Conservation (phyloP, 2,329 filamentous ascomycete species). For the Penicillium sp. region DNA sequence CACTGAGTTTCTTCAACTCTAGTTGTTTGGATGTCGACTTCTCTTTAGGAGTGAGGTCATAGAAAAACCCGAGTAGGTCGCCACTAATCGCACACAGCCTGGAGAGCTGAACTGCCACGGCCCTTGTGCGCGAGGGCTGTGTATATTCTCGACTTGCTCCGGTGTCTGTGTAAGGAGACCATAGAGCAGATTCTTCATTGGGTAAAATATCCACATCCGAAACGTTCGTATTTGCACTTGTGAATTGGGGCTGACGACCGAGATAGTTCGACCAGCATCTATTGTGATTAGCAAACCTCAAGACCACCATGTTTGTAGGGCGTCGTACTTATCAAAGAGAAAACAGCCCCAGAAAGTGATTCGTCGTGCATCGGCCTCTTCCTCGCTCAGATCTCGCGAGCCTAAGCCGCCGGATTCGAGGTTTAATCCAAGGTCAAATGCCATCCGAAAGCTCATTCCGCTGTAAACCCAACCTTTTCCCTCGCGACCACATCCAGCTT, state of each 20-base stretch:
- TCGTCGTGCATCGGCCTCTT: slow-evolving; percentile 84
- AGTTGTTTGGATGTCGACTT: slow-evolving; percentile 73
- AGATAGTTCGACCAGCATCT: slow-evolving; percentile 96
- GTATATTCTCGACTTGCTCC: slow-evolving; percentile 74
- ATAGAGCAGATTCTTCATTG: slow-evolving; percentile 80
- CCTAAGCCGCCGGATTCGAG: slow-evolving; percentile 74
- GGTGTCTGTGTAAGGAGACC: slow-evolving; percentile 86
- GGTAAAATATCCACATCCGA: slow-evolving; percentile 92
- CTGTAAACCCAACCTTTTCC: slow-evolving; percentile 98
- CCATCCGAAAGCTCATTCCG: slow-evolving; percentile 98
- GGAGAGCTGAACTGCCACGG: slow-evolving; percentile 79
- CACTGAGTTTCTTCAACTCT: slow-evolving; percentile 90
- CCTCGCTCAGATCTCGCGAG: slow-evolving; percentile 69
- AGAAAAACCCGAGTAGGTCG: slow-evolving; percentile 87
- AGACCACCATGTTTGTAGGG: background rate
- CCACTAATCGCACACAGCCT: slow-evolving; percentile 91
- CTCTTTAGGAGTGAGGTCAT: slow-evolving; percentile 73
- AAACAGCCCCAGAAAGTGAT: slow-evolving; percentile 99
- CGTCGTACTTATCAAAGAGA: slow-evolving; percentile 82
- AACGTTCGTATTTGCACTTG: slow-evolving; percentile 77
- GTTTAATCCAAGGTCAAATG: slow-evolving; percentile 89
- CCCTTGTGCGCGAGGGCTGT: slow-evolving; percentile 82
- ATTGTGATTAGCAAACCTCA: slow-evolving; percentile 21
- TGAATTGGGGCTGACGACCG: slow-evolving; percentile 85
- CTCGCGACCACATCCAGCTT: slow-evolving; percentile 92